These are phyloP conservation scores for Sonneratia alba DNA, from an alignment of 345 rosid genomes.

Conservation along the genomic window DNA sequence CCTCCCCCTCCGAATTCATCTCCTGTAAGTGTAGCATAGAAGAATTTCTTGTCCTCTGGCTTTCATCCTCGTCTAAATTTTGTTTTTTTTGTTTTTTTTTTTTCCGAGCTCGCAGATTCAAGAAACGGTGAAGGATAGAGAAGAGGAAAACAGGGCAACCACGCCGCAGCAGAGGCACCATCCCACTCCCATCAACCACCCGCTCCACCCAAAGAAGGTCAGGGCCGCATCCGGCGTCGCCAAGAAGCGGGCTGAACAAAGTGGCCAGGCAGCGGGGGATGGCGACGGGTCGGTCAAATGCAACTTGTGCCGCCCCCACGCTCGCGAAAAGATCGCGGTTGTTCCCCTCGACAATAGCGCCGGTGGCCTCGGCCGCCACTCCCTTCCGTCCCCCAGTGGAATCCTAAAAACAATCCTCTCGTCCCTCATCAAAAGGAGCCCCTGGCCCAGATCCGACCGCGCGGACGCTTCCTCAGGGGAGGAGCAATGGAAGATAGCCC, in stretches of 20 bases:
- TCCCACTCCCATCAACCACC: constrained; percentile 38
- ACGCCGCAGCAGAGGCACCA: constrained; percentile 28
- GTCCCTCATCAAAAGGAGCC: constrained; percentile 57
- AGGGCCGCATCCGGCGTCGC: constrained; percentile 4
- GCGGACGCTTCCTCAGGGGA: constrained; percentile 23
- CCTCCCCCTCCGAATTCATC: constrained; percentile 24
- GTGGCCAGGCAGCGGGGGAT: constrained; percentile 9
- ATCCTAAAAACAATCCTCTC: constrained; percentile 67
- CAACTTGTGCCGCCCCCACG: constrained; percentile 76
- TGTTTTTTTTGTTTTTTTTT: constrained; percentile 13
- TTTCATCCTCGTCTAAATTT: background rate
- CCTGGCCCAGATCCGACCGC: constrained; percentile 19
- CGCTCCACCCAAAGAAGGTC: background rate
- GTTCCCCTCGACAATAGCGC: constrained; percentile 60
- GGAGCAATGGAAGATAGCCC: constrained; percentile 66
- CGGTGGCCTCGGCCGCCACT: constrained; percentile 20
- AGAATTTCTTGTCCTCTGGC: background rate
- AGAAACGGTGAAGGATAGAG: constrained; percentile 50
- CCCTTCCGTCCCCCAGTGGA: constrained; percentile 67
- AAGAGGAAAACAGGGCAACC: constrained; percentile 28
- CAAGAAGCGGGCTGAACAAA: constrained; percentile 30
- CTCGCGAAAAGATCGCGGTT: constrained; percentile 72
- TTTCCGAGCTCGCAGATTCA: constrained; percentile 65
- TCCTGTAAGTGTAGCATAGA: constrained; percentile 46
- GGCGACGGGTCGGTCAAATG: constrained; percentile 52